Evolutionary conservation across 2,329 filamentous ascomycete species (phyloP).

Genomic region (Diplocarpon rosae): DNA sequence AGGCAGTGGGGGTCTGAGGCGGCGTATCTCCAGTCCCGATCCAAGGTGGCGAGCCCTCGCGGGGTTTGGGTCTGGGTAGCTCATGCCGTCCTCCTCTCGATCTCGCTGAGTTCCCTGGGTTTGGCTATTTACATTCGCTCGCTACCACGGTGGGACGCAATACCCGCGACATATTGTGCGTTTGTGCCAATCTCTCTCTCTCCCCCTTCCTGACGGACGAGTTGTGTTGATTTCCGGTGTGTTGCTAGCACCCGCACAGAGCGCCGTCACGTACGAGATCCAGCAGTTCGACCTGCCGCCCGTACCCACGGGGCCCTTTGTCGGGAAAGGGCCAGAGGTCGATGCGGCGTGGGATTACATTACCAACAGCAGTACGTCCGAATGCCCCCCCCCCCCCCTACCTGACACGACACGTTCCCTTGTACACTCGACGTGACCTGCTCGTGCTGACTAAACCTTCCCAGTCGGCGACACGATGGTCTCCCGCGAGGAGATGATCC

Average conservation of each 20-base stretch:
- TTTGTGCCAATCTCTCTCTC: not conserved
- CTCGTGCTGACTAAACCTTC: not conserved
- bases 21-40: no score
- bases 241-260: conserved; percentile 1
- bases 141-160: not conserved
- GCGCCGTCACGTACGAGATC: conserved; percentile 2
- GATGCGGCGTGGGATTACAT: conserved; percentile 6
- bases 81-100: conserved; percentile 1
- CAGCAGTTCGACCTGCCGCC: conserved; percentile 2
- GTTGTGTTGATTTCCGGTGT: not conserved
- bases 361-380: conserved; percentile 4
- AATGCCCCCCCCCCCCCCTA: no score
- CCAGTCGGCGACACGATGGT: conserved; percentile 5
- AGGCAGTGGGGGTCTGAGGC: no score
- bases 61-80: conserved; percentile 3
- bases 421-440: not conserved
- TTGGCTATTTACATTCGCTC: not conserved
- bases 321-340: conserved; percentile 5
- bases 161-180: conserved; percentile 1
- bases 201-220: not conserved
- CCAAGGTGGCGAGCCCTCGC: not conserved
- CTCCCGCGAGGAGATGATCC: conserved; percentile 4
- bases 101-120: not conserved
- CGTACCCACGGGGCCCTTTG: conserved; percentile 1
- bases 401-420: no score